These are phyloP conservation scores for Micractinium conductrix DNA, from an alignment of 139 green algal species.

Conservation along the genomic window DNA sequence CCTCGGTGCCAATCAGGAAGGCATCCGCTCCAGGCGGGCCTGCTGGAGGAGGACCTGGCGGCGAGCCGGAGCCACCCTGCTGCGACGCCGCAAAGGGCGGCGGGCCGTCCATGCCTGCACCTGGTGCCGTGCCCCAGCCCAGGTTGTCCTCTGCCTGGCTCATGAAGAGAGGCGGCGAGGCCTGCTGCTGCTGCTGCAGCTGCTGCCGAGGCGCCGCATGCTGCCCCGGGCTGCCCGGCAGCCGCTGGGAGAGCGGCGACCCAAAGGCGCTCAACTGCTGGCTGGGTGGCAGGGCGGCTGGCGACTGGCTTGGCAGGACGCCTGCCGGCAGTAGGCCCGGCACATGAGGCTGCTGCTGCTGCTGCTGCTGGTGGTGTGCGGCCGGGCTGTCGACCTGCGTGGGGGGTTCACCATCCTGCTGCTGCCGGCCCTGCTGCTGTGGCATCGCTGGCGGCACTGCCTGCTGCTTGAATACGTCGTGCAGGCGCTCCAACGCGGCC, in stretches of 20 bases:
- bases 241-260: neutral
- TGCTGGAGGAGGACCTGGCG: neutral
- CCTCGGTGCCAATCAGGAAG: slow-evolving; percentile 6
- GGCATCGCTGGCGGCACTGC: neutral
- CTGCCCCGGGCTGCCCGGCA: neutral
- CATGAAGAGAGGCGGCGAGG: neutral
- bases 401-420: neutral
- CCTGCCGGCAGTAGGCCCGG: neutral
- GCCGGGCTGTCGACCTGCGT: neutral
- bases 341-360: neutral
- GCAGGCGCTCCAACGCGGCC: neutral
- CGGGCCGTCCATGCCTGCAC: neutral
- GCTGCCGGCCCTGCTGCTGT: neutral
- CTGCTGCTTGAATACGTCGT: neutral
- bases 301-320: no score
- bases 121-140: neutral
- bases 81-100: neutral
- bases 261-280: neutral
- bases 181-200: slow-evolving; percentile 5
- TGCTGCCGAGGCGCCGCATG: neutral
- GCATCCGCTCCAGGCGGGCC: neutral
- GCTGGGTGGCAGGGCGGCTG: neutral
- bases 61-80: neutral
- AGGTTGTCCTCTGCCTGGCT: slow-evolving; percentile 31
- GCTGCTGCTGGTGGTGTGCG: neutral